Base-by-base conservation (phyloP, 257 asterid species). In the Ophiorrhiza pumila region DNA sequence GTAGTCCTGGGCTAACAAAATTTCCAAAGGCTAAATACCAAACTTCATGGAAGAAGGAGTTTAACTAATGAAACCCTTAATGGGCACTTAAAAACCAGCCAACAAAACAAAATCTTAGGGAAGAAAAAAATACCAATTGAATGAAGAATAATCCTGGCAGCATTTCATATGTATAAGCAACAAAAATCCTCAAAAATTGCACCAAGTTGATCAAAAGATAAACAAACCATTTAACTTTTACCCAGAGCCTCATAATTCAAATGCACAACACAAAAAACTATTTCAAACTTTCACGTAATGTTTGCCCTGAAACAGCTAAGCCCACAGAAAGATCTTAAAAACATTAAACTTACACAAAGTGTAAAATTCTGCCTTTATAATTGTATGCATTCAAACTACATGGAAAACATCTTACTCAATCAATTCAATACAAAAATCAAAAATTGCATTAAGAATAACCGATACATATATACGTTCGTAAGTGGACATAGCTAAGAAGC, bases 401-500 rank as follows among this genome's bases (percentile, higher is more conserved):
- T n/a, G n/a, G n/a, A n/a, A n/a, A n/a, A n/a, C n/a, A n/a, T n/a
- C n/a, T n/a, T n/a, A n/a, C n/a, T n/a, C n/a, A n/a, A n/a, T n/a
- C n/a, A n/a, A n/a, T n/a, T n/a, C n/a, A n/a, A n/a, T n/a, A n/a
- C n/a, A n/a, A n/a, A n/a, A n/a, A n/a, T n/a, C n/a, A n/a, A n/a
- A n/a, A n/a, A n/a, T n/a, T n/a, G n/a, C n/a, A n/a, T n/a, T n/a
- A n/a, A n/a, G n/a, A n/a, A n/a, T n/a, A n/a, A n/a, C n/a, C n/a
- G n/a, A n/a, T n/a, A n/a, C n/a, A n/a, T n/a, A n/a, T n/a, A n/a
- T n/a, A n/a, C n/a, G n/a, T n/a, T n/a, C n/a, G n/a, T n/a, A n/a
- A n/a, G n/a, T n/a, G n/a, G n/a, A n/a, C 25, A 63, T 17, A 55
- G 49, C 65, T 43, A 23, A 58, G 37, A 65, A 65, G 56, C 78